A percentile compares a stretch with the other conserved stretches of the same genome.
phyloP scores from a whole-genome alignment of 148 eudicot genomes.

The Drosera capensis region DNA sequence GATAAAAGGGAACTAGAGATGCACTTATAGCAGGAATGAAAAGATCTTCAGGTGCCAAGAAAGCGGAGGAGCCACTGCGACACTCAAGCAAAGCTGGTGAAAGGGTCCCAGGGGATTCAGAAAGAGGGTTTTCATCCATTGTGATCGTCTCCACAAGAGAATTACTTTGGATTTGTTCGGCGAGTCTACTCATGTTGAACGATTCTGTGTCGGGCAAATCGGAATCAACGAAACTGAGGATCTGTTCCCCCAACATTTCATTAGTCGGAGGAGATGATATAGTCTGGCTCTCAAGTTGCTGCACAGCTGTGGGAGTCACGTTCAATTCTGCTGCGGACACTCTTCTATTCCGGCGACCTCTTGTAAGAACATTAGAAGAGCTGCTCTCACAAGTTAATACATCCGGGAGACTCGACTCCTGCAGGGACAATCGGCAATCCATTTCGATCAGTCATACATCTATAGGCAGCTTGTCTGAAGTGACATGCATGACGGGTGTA shows the following conservation, averaged over 20 bases:
- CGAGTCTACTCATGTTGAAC: constrained; percentile 40
- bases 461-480: no score
- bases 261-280: constrained; percentile 6
- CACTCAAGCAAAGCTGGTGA: constrained; percentile 18
- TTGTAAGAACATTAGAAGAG: constrained; percentile 48
- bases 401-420: no score
- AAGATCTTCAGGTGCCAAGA: constrained; percentile 44
- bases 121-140: constrained; percentile 25
- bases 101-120: constrained; percentile 18
- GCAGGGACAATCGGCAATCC: no score
- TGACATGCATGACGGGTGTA: no score
- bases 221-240: constrained; percentile 23
- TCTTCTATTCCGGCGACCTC: constrained; percentile 42
- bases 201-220: constrained; percentile 21
- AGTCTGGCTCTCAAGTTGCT: constrained; percentile 10
- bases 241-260: constrained; percentile 20
- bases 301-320: constrained; percentile 17
- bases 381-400: constrained; percentile 39
- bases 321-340: constrained; percentile 20
- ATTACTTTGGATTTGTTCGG: constrained; percentile 30
- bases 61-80: constrained; percentile 18
- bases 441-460: no score
- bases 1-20: constrained; percentile 26
- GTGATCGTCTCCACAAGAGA: constrained; percentile 18
- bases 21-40: constrained; percentile 37